A percentile compares a stretch with the other conserved stretches of the same genome.
These are phyloP conservation scores for Mycena chlorophos DNA, from an alignment of 768 basidiomycete species.

Conservation along the genomic window DNA sequence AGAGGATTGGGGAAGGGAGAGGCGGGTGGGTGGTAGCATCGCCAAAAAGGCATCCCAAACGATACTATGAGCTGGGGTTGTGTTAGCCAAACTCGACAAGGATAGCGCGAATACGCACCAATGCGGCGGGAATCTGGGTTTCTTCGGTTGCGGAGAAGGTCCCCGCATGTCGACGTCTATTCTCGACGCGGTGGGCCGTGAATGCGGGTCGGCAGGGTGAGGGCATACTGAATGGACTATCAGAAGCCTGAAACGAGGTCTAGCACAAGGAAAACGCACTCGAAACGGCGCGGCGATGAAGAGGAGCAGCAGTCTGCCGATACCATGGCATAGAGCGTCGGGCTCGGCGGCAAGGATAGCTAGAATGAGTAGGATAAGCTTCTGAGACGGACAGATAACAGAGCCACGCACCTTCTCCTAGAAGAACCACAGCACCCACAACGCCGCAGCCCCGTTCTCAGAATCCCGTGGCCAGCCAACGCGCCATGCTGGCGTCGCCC, in stretches of 20 bases:
- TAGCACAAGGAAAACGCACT: background rate
- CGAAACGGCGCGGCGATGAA: constrained; percentile 17
- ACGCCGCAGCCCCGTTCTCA: constrained; percentile 3
- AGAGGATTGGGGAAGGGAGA: too few relatives aligned
- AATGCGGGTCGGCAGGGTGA: too few relatives aligned
- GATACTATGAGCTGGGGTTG: too few relatives aligned
- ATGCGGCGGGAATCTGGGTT: too few relatives aligned
- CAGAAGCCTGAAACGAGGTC: background rate
- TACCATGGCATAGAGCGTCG: constrained; percentile 2
- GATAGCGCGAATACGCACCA: too few relatives aligned
- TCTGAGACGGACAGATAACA: background rate
- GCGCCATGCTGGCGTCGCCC: constrained; percentile 1
- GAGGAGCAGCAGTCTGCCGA: constrained; percentile 12
- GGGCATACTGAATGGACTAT: constrained; percentile 7
- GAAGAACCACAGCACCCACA: constrained; percentile 16
- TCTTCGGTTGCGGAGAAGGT: too few relatives aligned
- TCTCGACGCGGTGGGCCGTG: too few relatives aligned
- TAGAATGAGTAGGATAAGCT: background rate
- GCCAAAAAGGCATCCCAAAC: too few relatives aligned
- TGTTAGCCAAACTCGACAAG: too few relatives aligned
- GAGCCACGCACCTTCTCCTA: constrained; percentile 1
- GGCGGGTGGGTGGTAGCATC: too few relatives aligned
- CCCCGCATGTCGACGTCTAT: too few relatives aligned
- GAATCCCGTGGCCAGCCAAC: constrained; percentile 15
- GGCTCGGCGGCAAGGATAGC: constrained; percentile 14